These are phyloP conservation scores for Ophiostoma himal-ulmi DNA, from an alignment of 2,329 filamentous ascomycete genomes.

Conservation along the genomic window DNA sequence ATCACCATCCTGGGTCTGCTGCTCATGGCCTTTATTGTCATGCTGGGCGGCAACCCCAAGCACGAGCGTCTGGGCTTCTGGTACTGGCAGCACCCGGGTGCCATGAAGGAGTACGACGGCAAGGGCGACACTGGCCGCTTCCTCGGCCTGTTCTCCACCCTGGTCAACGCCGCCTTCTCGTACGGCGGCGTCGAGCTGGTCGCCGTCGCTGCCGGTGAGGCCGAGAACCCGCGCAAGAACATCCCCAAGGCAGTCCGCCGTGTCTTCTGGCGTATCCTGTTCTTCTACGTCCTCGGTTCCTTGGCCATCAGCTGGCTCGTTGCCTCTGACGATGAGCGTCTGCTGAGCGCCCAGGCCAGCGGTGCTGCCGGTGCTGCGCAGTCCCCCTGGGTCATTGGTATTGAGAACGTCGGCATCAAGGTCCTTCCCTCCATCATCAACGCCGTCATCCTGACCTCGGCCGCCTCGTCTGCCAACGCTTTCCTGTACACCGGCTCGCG, in stretches of 20 bases:
- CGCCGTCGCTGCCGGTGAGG: conserved; percentile 58
- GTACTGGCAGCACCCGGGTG: conserved; percentile 41
- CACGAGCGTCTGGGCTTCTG: conserved; percentile 46
- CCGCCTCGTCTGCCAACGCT: conserved; percentile 54
- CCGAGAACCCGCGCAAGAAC: conserved; percentile 56
- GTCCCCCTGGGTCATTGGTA: conserved; percentile 61
- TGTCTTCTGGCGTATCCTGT: conserved; percentile 55
- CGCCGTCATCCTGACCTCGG: conserved; percentile 54
- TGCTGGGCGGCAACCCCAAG: conserved; percentile 51
- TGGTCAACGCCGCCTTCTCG: conserved; percentile 35
- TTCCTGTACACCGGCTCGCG: conserved; percentile 56
- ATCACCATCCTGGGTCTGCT: conserved; percentile 55
- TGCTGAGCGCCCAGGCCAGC: conserved; percentile 39
- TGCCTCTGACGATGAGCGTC: conserved; percentile 57
- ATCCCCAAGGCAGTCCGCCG: conserved; percentile 60
- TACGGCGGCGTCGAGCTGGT: conserved; percentile 51
- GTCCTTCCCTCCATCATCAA: conserved; percentile 59
- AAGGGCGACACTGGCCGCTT: conserved; percentile 39
- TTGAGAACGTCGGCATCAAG: conserved; percentile 58
- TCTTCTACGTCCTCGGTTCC: conserved; percentile 60
- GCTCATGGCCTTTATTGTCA: conserved; percentile 51
- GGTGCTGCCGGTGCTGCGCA: conserved; percentile 45
- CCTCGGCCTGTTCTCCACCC: conserved; percentile 26
- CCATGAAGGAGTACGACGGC: conserved; percentile 36
- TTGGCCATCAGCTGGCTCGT: conserved; percentile 57